Conservation (phyloP, 768 basidiomycete species). For the Dictyophora rubrovolvata region DNA sequence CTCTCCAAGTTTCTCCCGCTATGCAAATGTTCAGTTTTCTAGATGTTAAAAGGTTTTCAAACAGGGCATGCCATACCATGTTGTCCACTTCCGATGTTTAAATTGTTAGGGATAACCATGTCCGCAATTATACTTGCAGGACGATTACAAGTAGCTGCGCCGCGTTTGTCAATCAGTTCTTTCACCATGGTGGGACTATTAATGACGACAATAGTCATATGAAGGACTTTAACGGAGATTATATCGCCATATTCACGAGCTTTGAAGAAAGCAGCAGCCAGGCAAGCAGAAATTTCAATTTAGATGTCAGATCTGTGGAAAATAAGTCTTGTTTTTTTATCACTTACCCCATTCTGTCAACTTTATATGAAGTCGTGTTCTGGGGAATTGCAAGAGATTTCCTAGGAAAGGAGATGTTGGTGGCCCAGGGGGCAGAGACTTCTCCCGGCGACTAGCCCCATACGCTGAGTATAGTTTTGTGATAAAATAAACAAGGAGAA, state of each 20-base stretch:
- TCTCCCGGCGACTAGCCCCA: neutral
- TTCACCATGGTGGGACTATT: slow-evolving; percentile 14
- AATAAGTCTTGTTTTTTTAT: no score
- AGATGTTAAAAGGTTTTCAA: no score
- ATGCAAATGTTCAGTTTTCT: neutral
- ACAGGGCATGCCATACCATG: no score
- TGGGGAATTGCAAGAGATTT: slow-evolving; percentile 17
- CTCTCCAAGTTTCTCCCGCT: slow-evolving; percentile 16
- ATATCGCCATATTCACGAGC: slow-evolving; percentile 14
- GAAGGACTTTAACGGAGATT: slow-evolving; percentile 15
- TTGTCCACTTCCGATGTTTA: slow-evolving; percentile 14
- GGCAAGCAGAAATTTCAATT: no score
- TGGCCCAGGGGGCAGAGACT: slow-evolving; percentile 19
- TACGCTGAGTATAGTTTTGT: no score
- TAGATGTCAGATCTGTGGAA: no score
- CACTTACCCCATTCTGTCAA: slow-evolving; percentile 13
- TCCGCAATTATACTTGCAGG: slow-evolving; percentile 13
- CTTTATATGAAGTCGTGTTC: slow-evolving; percentile 15
- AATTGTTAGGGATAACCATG: slow-evolving; percentile 13
- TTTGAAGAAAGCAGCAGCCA: no score
- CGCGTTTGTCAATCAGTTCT: slow-evolving; percentile 19
- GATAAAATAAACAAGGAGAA: no score
- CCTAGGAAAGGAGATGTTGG: slow-evolving; percentile 17
- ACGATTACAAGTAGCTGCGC: slow-evolving; percentile 14
- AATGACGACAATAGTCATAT: slow-evolving; percentile 19